Evolutionary conservation across 2,329 filamentous ascomycete genomes (phyloP).

Genomic region (Aspergillus clavatus): DNA sequence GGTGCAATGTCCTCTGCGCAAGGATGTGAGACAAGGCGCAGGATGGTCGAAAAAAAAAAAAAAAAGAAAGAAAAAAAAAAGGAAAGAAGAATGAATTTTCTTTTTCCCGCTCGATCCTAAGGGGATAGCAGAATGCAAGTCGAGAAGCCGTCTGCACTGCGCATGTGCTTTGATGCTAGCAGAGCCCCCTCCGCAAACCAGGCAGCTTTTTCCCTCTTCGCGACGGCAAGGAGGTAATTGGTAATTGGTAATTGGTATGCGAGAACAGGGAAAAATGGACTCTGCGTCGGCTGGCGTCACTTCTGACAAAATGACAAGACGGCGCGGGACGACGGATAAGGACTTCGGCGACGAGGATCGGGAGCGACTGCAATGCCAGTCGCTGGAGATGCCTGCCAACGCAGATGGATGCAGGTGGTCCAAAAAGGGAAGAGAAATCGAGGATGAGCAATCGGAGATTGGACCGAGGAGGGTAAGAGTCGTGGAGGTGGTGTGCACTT

Average conservation of each 20-base stretch:
- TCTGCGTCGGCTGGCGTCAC: conserved; percentile 12
- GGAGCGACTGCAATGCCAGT: conserved; percentile 18
- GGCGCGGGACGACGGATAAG: conserved; percentile 12
- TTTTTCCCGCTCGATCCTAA: background rate
- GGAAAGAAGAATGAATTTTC: conserved; percentile 2
- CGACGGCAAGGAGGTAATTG: background rate
- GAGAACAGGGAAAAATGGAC: background rate
- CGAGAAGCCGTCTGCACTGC: conserved; percentile 21
- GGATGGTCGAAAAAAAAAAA: conserved; percentile 5
- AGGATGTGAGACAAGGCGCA: conserved; percentile 2
- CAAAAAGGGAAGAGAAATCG: conserved; percentile 25
- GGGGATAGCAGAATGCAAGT: conserved; percentile 17
- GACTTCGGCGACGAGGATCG: conserved; percentile 24
- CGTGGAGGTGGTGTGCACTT: conserved; percentile 26
- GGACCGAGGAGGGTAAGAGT: conserved; percentile 19
- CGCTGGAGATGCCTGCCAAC: conserved; percentile 31
- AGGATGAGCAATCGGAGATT: conserved; percentile 28
- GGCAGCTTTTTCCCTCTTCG: background rate
- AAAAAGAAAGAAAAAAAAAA: conserved; percentile 4
- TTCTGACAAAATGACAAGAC: conserved; percentile 12
- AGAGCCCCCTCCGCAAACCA: conserved; percentile 18
- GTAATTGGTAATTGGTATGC: background rate
- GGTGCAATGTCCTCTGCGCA: conserved; percentile 14
- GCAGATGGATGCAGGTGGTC: conserved; percentile 33
- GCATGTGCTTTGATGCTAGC: conserved; percentile 25